Evolutionary conservation across 1,139 yeast genomes (phyloP).

Genomic region (Yarrowia galli): DNA sequence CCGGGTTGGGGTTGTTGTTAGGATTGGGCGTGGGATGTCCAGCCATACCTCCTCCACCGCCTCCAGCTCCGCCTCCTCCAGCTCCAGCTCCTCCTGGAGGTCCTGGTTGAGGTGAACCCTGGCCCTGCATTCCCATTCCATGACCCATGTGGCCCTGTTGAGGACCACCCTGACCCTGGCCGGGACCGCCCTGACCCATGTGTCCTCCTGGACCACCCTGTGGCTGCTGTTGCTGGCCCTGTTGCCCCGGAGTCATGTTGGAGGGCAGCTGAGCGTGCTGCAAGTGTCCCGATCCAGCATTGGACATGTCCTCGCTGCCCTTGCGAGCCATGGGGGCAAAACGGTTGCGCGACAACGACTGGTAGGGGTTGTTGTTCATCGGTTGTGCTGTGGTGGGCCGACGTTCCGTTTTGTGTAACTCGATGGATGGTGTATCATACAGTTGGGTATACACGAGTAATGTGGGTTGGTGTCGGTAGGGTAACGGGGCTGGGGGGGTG

Average conservation of each 20-base stretch:
- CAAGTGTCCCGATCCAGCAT: constrained; percentile 28
- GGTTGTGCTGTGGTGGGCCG: background rate
- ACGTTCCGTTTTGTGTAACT: too few relatives aligned
- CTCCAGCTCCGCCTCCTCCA: too few relatives aligned
- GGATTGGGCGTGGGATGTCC: background rate
- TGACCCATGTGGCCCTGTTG: background rate
- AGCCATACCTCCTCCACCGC: background rate
- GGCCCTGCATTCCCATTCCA: background rate
- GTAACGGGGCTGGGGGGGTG: background rate
- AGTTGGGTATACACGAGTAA: too few relatives aligned
- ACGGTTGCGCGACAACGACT: constrained; percentile 37
- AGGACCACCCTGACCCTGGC: background rate
- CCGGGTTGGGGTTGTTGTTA: background rate
- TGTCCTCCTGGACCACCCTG: constrained; percentile 7
- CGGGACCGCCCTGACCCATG: background rate
- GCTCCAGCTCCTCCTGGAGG: background rate
- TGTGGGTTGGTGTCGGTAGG: constrained; percentile 7
- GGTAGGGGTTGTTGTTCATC: constrained; percentile 37
- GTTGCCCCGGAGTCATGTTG: background rate
- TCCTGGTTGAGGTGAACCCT: constrained; percentile 8
- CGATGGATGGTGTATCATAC: too few relatives aligned
- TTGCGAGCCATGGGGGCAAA: constrained; percentile 32
- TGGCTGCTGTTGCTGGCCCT: background rate
- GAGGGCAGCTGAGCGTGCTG: constrained; percentile 32
- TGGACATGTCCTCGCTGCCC: constrained; percentile 33